Evolutionary conservation across 495 filamentous ascomycete species (phyloP).

Genomic region (Trichoderma orchidacearum): DNA sequence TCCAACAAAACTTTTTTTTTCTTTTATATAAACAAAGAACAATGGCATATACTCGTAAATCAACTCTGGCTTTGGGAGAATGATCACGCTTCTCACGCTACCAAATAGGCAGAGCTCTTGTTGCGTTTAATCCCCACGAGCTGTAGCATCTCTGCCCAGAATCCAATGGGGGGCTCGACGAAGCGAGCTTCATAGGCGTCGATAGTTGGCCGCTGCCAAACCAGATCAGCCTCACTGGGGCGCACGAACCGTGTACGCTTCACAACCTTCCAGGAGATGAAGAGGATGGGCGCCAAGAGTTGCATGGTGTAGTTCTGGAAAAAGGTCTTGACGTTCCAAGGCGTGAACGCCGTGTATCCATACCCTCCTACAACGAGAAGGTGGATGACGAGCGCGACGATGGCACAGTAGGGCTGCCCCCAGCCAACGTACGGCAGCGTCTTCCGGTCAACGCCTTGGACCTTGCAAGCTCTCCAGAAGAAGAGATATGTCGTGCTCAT

Average conservation of each 20-base stretch:
- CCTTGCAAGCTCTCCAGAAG: slow-evolving; percentile 45
- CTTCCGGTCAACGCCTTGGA: slow-evolving; percentile 42
- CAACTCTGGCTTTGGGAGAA: neutral
- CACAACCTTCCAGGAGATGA: slow-evolving; percentile 44
- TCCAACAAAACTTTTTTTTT: neutral
- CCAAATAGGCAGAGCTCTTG: neutral
- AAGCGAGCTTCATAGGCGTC: slow-evolving; percentile 44
- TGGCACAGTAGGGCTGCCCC: slow-evolving; percentile 46
- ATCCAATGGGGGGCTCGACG: slow-evolving; percentile 4
- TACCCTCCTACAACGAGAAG: slow-evolving; percentile 32
- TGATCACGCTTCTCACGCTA: neutral
- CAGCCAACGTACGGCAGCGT: slow-evolving; percentile 41
- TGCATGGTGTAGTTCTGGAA: slow-evolving; percentile 47
- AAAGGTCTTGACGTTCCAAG: slow-evolving; percentile 37
- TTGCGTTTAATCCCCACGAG: slow-evolving; percentile 20
- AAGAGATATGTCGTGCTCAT: slow-evolving; percentile 48
- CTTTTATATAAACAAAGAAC: neutral
- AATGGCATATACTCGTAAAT: neutral
- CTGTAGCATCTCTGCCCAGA: slow-evolving; percentile 28
- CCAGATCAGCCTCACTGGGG: slow-evolving; percentile 36
- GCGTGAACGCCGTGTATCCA: slow-evolving; percentile 40
- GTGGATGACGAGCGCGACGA: slow-evolving; percentile 32
- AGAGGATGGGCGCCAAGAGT: slow-evolving; percentile 40
- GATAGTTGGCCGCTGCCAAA: slow-evolving; percentile 46
- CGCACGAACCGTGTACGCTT: slow-evolving; percentile 36